Evolutionary conservation across 2,329 filamentous ascomycete species (phyloP), one percentile per base, ranked within the genome.

Genomic region (Macrophomina phaseolina): DNA sequence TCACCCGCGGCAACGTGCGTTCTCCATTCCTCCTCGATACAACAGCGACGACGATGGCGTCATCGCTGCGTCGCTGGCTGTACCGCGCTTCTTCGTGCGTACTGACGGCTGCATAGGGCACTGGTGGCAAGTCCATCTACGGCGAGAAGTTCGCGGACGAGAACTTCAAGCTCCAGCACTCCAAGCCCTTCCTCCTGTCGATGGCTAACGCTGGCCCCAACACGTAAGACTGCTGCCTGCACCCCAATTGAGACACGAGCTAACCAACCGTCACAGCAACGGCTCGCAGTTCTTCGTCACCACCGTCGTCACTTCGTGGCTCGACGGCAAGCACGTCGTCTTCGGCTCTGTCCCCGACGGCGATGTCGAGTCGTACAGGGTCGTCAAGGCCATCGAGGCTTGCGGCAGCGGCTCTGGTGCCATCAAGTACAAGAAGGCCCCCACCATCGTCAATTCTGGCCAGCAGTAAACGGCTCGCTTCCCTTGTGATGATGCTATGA

Each of bases 181-280:
- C 81, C 80, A 83, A 85, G 75, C 90, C 90, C 70, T 91, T 90
- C 84, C 86, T 94, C 74, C 87, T 97, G 73, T 97, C 93, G 82
- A 97, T 97, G 93, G 93, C 93, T 80, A 97, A 97, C 83, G 91
- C 93, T 75, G 93, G 93, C 74, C 91, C 91, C 78, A 97, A 98
- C 90, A 98, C 94, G 86, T 88, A 83, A 77, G 61, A 42, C 16
- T 9, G 42, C n/a, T 9, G 53, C 52, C 52, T 32, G 53, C 60
- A 32, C 32, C 52, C 38, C 48, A 55, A 55, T 32, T 53, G 48
- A 60, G 55, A 63, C 36, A 53, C 30, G 38, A 28, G n/a, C 68
- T 66, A 28, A 69, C 70, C 66, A 74, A 69, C 52, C 51, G 11
- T 70, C 53, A 66, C 72, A 86, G 86, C 80, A 91, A 90, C 81